phyloP scores from a whole-genome alignment of 495 filamentous ascomycete species.

The Penicillium canescens region DNA sequence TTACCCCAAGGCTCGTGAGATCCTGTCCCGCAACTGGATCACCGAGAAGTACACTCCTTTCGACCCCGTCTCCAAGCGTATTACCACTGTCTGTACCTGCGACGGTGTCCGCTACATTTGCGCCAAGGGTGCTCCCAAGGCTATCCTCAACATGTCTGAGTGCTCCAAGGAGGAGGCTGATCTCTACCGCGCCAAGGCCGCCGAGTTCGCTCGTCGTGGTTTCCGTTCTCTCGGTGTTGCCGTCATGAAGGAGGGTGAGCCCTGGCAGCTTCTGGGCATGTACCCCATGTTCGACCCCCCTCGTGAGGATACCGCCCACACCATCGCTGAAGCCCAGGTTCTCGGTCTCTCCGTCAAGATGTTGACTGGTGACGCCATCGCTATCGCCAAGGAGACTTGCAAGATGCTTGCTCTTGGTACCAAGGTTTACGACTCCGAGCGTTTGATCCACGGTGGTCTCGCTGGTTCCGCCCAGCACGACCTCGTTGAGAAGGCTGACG shows the following conservation, averaged over 20 bases:
- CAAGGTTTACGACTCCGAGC: constrained; percentile 77
- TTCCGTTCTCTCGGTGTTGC: constrained; percentile 81
- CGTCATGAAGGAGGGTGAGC: constrained; percentile 64
- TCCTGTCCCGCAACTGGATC: constrained; percentile 68
- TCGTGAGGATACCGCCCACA: constrained; percentile 76
- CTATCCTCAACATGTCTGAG: constrained; percentile 64
- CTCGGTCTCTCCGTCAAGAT: constrained; percentile 78
- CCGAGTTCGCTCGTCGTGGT: constrained; percentile 75
- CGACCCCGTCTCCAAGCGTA: constrained; percentile 78
- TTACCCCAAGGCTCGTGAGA: constrained; percentile 72
- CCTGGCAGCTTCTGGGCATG: constrained; percentile 72
- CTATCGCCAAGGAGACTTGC: constrained; percentile 79
- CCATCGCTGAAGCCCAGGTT: constrained; percentile 73
- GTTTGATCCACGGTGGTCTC: constrained; percentile 73
- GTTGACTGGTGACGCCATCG: constrained; percentile 78
- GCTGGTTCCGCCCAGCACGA: constrained; percentile 73
- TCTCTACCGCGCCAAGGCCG: constrained; percentile 68
- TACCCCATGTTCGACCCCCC: constrained; percentile 79
- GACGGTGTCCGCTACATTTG: constrained; percentile 67
- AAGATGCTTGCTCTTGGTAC: constrained; percentile 77
- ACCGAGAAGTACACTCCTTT: constrained; percentile 77
- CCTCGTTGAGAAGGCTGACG: constrained; percentile 73
- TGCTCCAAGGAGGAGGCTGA: constrained; percentile 64
- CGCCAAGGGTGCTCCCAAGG: constrained; percentile 75
- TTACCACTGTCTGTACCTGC: constrained; percentile 65